A percentile compares a stretch with the other conserved stretches of the same genome.
Conservation (phyloP, 2,329 filamentous ascomycete species). For the Verticillium longisporum region DNA sequence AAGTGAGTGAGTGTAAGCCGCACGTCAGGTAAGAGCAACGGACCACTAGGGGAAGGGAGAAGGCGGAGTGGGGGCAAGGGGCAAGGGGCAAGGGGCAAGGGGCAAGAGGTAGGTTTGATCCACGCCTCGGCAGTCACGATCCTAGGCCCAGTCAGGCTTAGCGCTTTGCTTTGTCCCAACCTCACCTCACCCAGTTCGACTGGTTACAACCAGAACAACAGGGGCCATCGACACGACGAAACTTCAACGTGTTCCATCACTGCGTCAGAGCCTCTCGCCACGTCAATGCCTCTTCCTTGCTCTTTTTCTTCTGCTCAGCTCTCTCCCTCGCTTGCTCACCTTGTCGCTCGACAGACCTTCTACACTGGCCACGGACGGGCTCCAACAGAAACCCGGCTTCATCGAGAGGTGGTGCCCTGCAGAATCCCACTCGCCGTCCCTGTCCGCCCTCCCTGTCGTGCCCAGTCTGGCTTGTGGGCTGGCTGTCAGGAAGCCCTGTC, state of each 20-base stretch:
- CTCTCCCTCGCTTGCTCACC: not conserved
- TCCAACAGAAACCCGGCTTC: not conserved
- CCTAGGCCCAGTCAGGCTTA: slow-evolving; percentile 3
- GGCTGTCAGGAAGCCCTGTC: not conserved
- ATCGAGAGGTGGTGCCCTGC: slow-evolving; percentile 1
- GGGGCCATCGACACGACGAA: slow-evolving; percentile 22
- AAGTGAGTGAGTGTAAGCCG: too few species aligned
- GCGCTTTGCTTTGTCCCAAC: slow-evolving; percentile 1
- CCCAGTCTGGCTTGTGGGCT: not conserved
- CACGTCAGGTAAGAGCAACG: not conserved
- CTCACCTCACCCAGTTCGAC: slow-evolving; percentile 7
- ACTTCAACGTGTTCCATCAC: slow-evolving; percentile 37
- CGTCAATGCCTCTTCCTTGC: slow-evolving; percentile 10
- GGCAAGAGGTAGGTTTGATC: slow-evolving; percentile 7
- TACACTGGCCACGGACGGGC: too few species aligned
- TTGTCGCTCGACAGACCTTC: slow-evolving; percentile 4
- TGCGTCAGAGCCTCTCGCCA: slow-evolving; percentile 33
- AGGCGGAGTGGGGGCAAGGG: not conserved
- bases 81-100: not conserved
- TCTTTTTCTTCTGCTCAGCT: not conserved
- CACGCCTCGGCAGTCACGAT: slow-evolving; percentile 2
- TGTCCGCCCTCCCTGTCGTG: not conserved
- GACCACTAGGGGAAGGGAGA: not conserved
- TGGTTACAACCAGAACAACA: not conserved
- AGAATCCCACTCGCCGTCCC: not conserved